Conservation (phyloP, 306 rosid species). For the Glycine tomentella region DNA sequence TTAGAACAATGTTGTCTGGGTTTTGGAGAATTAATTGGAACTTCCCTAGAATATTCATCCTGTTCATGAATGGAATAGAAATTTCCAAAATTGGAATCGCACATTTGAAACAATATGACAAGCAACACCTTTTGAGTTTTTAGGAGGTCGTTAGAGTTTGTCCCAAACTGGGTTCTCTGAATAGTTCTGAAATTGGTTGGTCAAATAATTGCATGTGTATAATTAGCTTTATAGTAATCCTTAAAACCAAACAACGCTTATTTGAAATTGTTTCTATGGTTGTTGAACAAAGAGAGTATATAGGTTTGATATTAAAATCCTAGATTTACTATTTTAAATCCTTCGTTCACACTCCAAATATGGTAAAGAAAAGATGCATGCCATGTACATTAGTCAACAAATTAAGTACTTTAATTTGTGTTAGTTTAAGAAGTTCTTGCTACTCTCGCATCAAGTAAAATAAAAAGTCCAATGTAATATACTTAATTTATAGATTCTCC, state of each 20-base stretch:
- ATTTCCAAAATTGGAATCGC: constrained; percentile 37
- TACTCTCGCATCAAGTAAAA: background rate
- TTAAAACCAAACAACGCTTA: constrained; percentile 34
- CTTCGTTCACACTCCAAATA: constrained; percentile 34
- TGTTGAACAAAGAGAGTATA: constrained; percentile 38
- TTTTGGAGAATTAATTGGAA: constrained; percentile 35
- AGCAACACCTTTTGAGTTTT: constrained; percentile 46
- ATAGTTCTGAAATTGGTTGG: constrained; percentile 35
- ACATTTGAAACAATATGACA: constrained; percentile 45
- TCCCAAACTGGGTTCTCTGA: constrained; percentile 46
- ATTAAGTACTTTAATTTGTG: constrained; percentile 10
- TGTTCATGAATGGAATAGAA: constrained; percentile 29
- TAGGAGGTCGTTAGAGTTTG: constrained; percentile 46
- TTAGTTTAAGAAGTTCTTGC: constrained; percentile 12
- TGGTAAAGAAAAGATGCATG: background rate
- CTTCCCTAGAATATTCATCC: constrained; percentile 31
- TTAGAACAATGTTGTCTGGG: constrained; percentile 11
- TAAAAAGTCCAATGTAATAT: background rate
- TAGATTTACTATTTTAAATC: constrained; percentile 34
- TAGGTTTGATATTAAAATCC: constrained; percentile 13
- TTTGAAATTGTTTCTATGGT: constrained; percentile 44
- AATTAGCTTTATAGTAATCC: constrained; percentile 52
- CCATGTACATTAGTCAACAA: constrained; percentile 8
- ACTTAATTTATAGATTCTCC: background rate
- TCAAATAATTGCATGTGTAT: constrained; percentile 42